A percentile compares a stretch with the other conserved stretches of the same genome.
Evolutionary conservation across 2,329 filamentous ascomycete genomes (phyloP).

Genomic region (Aspergillus puulaauensis): DNA sequence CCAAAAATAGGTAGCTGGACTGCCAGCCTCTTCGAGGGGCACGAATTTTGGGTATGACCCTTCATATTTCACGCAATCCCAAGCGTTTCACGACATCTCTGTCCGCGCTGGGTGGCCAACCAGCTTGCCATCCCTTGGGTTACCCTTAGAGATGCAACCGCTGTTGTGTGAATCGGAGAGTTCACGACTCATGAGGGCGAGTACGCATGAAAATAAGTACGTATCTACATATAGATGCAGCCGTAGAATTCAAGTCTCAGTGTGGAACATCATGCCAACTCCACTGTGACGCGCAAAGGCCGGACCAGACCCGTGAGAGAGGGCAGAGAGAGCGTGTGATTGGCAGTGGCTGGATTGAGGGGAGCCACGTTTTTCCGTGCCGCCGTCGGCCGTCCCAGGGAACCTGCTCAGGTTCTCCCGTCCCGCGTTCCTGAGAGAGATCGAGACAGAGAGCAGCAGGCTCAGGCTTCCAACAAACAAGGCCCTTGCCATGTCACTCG

Average conservation of each 20-base stretch:
- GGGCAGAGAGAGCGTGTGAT: not conserved
- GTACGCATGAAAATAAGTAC: not conserved
- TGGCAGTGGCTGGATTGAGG: not conserved
- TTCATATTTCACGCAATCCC: conserved; percentile 2
- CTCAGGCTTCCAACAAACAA: conserved; percentile 12
- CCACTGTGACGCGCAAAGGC: conserved; percentile 3
- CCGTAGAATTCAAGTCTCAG: not conserved
- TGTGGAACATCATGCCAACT: not conserved
- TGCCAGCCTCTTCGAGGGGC: not conserved
- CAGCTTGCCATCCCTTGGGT: not conserved
- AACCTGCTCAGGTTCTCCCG: conserved; percentile 1
- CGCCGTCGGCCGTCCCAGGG: not conserved
- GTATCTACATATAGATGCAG: not conserved
- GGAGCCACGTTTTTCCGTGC: conserved; percentile 1
- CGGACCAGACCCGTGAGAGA: not conserved
- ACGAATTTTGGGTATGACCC: not conserved
- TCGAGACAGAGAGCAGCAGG: not conserved
- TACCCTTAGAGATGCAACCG: not conserved
- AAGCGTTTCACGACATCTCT: conserved; percentile 1
- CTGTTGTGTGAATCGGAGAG: not conserved
- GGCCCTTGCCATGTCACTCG: conserved; percentile 27
- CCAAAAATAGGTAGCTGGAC: not conserved
- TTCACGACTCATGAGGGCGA: not conserved
- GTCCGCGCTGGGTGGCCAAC: not conserved
- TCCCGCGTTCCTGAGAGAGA: not conserved